phyloP scores from a whole-genome alignment of 208 protist species.

The Trypanosoma melophagium region DNA sequence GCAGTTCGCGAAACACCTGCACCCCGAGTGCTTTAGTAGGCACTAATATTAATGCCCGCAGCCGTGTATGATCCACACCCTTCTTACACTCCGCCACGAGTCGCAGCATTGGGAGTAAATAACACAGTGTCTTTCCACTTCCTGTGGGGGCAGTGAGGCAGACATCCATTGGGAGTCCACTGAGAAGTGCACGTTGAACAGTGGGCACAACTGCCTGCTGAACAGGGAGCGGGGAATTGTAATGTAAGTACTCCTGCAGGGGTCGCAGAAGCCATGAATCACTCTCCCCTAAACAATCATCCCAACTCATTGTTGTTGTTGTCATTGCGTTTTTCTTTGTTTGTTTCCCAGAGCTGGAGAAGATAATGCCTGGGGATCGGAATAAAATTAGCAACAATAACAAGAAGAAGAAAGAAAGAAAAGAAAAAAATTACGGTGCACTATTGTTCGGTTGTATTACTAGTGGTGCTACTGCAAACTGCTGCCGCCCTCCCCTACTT shows the following conservation, averaged over 20 bases:
- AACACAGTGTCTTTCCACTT: slow-evolving; percentile 90
- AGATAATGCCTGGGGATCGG: not conserved
- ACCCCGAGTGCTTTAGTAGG: slow-evolving; percentile 76
- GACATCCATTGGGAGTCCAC: slow-evolving; percentile 82
- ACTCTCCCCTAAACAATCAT: slow-evolving; percentile 30
- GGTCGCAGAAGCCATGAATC: slow-evolving; percentile 59
- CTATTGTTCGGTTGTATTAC: too few species aligned
- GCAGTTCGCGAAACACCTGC: slow-evolving; percentile 76
- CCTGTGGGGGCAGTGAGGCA: slow-evolving; percentile 90
- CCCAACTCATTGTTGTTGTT: slow-evolving; percentile 26
- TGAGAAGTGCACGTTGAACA: slow-evolving; percentile 58
- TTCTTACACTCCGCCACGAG: slow-evolving; percentile 61
- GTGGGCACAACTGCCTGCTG: slow-evolving; percentile 76
- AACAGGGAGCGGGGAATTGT: slow-evolving; percentile 75
- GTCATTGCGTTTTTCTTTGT: not conserved
- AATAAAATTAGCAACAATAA: slow-evolving; percentile 21
- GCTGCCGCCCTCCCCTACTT: too few species aligned
- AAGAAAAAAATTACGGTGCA: too few species aligned
- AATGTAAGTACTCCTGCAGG: slow-evolving; percentile 52
- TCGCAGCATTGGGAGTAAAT: slow-evolving; percentile 75
- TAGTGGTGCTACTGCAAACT: too few species aligned
- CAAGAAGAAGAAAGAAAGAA: not conserved
- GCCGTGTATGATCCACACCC: slow-evolving; percentile 54
- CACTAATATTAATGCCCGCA: slow-evolving; percentile 82
- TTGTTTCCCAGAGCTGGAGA: not conserved